These are phyloP conservation scores for Mycena galopus DNA, from an alignment of 768 basidiomycete genomes.

Conservation along the genomic window DNA sequence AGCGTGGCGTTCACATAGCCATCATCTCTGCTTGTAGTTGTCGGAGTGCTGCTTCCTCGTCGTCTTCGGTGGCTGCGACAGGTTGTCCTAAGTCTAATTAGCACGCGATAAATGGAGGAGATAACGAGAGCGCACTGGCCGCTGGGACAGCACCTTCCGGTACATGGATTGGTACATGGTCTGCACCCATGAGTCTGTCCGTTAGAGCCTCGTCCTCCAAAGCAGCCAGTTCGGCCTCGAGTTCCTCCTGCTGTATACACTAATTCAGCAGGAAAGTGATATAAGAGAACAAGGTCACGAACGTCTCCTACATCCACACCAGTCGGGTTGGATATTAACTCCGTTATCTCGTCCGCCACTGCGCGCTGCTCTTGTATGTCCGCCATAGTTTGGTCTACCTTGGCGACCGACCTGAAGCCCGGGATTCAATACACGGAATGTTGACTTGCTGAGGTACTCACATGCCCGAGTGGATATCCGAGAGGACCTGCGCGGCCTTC, in stretches of 20 bases:
- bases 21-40: conserved; percentile 89
- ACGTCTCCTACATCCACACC: conserved; percentile 82
- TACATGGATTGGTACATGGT: conserved; percentile 89
- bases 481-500: conserved; percentile 91
- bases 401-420: conserved; percentile 76
- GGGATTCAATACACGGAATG: neutral
- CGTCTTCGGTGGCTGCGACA: conserved; percentile 75
- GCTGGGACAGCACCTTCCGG: conserved; percentile 70
- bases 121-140: conserved; percentile 58
- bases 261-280: conserved; percentile 21
- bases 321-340: conserved; percentile 83
- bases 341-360: conserved; percentile 92
- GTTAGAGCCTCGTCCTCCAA: conserved; percentile 92
- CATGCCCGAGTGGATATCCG: conserved; percentile 91
- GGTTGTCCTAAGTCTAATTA: conserved; percentile 44
- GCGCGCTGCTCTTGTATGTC: conserved; percentile 91
- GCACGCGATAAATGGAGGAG: neutral
- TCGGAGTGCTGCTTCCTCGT: conserved; percentile 91
- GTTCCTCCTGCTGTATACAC: conserved; percentile 68
- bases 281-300: conserved; percentile 39
- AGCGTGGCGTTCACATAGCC: conserved; percentile 72
- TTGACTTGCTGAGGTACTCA: conserved; percentile 57
- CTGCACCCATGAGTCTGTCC: conserved; percentile 86
- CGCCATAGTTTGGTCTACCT: conserved; percentile 92
- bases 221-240: conserved; percentile 84